phyloP scores from a whole-genome alignment of 306 rosid genomes.

The Malus asiatica region DNA sequence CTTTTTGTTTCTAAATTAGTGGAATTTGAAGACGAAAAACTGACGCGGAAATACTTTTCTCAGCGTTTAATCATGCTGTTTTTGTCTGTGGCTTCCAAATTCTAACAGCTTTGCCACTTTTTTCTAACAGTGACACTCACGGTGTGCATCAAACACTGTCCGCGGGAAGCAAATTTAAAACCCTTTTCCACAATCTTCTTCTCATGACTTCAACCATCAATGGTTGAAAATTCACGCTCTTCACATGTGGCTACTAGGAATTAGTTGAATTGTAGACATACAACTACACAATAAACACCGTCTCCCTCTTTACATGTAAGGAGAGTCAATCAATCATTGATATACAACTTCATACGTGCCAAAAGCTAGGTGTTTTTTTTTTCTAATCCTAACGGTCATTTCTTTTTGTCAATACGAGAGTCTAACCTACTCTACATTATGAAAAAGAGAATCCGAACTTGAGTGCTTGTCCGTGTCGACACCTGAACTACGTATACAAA shows the following conservation, averaged over 20 bases:
- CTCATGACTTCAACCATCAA: background rate
- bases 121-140: background rate
- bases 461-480: background rate
- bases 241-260: background rate
- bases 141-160: slow-evolving; percentile 1
- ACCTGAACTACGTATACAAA: background rate
- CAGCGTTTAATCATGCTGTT: background rate
- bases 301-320: background rate
- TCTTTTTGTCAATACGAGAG: too few relatives aligned
- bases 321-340: background rate
- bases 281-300: background rate
- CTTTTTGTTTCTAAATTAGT: background rate
- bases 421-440: too few relatives aligned
- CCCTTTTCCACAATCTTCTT: background rate
- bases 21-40: background rate
- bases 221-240: background rate
- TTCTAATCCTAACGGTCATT: too few relatives aligned
- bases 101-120: background rate
- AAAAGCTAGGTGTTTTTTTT: too few relatives aligned
- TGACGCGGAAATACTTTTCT: background rate
- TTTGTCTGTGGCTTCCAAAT: background rate
- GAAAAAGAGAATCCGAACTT: too few relatives aligned
- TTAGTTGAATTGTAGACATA: background rate
- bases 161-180: background rate
- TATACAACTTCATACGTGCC: too few relatives aligned